These are phyloP conservation scores for Polyporus arcularius DNA, from an alignment of 768 basidiomycete species.

Conservation along the genomic window DNA sequence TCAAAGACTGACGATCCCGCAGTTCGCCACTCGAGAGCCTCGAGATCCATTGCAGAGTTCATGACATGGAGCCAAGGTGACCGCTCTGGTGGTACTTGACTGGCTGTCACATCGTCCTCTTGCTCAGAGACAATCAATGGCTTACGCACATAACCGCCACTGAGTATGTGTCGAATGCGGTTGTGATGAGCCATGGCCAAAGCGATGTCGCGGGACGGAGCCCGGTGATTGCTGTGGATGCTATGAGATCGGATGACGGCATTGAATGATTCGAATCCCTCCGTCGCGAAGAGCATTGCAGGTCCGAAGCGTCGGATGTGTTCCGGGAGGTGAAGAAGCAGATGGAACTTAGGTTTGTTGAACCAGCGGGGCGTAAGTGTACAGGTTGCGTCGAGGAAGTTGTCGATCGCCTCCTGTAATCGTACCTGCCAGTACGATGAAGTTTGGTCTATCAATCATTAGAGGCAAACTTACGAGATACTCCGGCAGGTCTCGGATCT, in stretches of 20 bases:
- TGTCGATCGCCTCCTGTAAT: conserved; percentile 16
- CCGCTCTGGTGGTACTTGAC: too few species aligned
- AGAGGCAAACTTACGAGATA: too few species aligned
- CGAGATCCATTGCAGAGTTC: too few species aligned
- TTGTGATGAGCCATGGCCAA: conserved; percentile 19
- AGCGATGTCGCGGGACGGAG: conserved; percentile 29
- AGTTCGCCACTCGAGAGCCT: too few species aligned
- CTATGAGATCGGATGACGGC: conserved; percentile 24
- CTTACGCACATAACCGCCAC: too few species aligned
- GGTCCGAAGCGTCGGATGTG: conserved; percentile 31
- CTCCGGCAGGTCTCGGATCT: conserved; percentile 26
- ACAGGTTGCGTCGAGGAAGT: conserved; percentile 25
- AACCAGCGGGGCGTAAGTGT: conserved; percentile 27
- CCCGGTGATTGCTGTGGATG: conserved; percentile 24
- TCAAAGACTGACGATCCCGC: too few species aligned
- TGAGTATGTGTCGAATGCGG: conserved; percentile 27
- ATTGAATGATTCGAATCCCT: conserved; percentile 31
- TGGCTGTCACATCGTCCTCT: too few species aligned
- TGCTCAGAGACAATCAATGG: neutral
- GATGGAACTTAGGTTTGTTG: conserved; percentile 32
- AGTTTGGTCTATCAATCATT: conserved; percentile 9
- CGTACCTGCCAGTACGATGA: too few species aligned
- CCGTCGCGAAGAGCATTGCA: conserved; percentile 23
- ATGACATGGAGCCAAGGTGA: neutral
- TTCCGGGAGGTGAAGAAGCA: conserved; percentile 25